Conservation (phyloP, 257 asterid genomes). For the Nicotiana tabacum region DNA sequence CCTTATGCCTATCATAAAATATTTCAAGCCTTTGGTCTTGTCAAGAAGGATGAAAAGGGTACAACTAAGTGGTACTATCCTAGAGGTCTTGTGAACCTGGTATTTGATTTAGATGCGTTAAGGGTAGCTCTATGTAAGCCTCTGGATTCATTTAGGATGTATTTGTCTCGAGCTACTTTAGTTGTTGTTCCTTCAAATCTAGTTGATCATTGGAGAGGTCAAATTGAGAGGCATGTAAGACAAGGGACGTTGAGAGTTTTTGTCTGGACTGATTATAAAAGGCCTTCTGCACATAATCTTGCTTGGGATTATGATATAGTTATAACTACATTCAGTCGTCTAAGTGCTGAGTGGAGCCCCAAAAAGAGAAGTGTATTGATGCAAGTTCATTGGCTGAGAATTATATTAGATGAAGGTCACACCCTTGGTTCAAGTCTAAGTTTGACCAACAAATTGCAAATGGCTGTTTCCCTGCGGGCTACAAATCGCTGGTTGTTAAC, state of each 20-base stretch:
- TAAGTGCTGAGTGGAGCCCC: slow-evolving; percentile 96
- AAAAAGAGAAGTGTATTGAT: slow-evolving; percentile 66
- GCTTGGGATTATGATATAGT: slow-evolving; percentile 98
- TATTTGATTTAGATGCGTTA: slow-evolving; percentile 86
- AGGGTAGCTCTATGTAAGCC: slow-evolving; percentile 87
- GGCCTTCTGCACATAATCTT: slow-evolving; percentile 68
- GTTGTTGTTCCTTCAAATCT: slow-evolving; percentile 88
- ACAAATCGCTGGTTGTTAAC: slow-evolving; percentile 95
- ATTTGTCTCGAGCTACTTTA: slow-evolving; percentile 82
- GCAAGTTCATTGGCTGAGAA: slow-evolving; percentile 97
- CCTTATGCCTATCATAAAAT: slow-evolving; percentile 61
- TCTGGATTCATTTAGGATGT: slow-evolving; percentile 63
- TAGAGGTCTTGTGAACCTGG: slow-evolving; percentile 52
- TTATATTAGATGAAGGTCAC: slow-evolving; percentile 96
- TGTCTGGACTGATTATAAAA: slow-evolving; percentile 79
- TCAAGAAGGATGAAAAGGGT: slow-evolving; percentile 55
- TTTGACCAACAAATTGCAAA: slow-evolving; percentile 90
- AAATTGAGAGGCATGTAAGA: slow-evolving; percentile 75
- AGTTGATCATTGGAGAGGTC: slow-evolving; percentile 92
- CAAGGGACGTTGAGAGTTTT: slow-evolving; percentile 78
- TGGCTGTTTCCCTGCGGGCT: slow-evolving; percentile 76
- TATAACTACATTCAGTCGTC: slow-evolving; percentile 86
- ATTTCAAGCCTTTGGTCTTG: slow-evolving; percentile 87
- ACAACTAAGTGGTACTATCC: slow-evolving; percentile 84
- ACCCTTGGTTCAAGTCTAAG: slow-evolving; percentile 91